These are phyloP conservation scores for Begonia masoniana DNA, from an alignment of 306 rosid species.

Conservation along the genomic window DNA sequence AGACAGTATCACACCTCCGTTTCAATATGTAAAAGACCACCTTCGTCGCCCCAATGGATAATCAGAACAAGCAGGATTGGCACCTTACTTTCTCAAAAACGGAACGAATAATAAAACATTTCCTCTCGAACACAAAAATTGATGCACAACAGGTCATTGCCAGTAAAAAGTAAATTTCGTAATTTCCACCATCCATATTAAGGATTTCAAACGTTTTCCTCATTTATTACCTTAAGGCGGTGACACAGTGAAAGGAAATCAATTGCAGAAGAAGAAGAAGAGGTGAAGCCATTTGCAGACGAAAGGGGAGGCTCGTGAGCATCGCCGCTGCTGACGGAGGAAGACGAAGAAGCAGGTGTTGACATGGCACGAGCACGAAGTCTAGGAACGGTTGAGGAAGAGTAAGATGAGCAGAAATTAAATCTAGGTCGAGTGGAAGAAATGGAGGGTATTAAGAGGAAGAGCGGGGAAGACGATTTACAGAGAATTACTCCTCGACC, in stretches of 20 bases:
- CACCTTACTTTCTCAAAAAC: no score
- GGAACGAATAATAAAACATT: no score
- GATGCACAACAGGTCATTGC: no score
- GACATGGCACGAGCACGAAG: constrained; percentile 27
- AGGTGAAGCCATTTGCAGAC: constrained; percentile 7
- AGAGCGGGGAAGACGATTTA: constrained; percentile 12
- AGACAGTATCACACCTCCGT: no score
- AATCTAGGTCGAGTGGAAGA: constrained; percentile 9
- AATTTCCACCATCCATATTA: no score
- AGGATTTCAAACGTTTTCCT: no score
- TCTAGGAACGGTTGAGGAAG: constrained; percentile 8
- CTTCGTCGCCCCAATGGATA: no score
- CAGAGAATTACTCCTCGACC: constrained; percentile 8
- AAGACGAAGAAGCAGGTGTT: constrained; percentile 20
- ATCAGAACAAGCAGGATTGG: no score
- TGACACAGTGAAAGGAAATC: constrained; percentile 80
- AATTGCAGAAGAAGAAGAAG: constrained; percentile 33
- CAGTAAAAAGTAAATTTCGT: no score
- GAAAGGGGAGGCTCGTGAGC: constrained; percentile 16
- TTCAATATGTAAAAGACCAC: no score
- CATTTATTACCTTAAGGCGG: constrained; percentile 47
- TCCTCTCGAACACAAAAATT: no score
- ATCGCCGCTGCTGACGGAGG: constrained; percentile 16
- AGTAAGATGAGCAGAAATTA: constrained; percentile 10
- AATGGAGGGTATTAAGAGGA: constrained; percentile 6